A percentile compares a stretch with the other conserved stretches of the same genome.
phyloP scores from a whole-genome alignment of 1,284 basidiomycete species.

The Apiotrichum gamsii region DNA sequence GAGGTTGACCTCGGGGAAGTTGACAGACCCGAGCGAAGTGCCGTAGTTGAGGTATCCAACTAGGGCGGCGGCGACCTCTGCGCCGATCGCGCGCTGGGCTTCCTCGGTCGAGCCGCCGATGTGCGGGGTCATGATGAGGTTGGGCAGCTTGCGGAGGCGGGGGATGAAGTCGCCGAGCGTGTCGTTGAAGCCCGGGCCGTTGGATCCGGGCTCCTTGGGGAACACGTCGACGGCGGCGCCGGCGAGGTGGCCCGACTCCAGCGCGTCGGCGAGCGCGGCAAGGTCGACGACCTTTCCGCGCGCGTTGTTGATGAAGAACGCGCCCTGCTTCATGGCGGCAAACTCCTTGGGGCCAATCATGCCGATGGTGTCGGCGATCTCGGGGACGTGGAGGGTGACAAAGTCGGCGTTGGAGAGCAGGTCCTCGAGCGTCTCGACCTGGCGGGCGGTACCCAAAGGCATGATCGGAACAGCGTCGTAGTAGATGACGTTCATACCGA shows the following conservation, averaged over 20 bases:
- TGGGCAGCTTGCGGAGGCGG: slow-evolving; percentile 65
- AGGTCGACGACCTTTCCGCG: slow-evolving; percentile 94
- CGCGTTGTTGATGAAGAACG: slow-evolving; percentile 97
- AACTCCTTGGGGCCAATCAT: slow-evolving; percentile 80
- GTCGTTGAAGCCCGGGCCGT: slow-evolving; percentile 79
- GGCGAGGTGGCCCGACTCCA: slow-evolving; percentile 79
- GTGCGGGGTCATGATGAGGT: slow-evolving; percentile 94
- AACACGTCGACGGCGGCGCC: slow-evolving; percentile 95
- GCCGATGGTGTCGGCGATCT: slow-evolving; percentile 89
- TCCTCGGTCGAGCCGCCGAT: slow-evolving; percentile 99
- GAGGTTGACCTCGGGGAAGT: slow-evolving; percentile 98
- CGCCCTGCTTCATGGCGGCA: slow-evolving; percentile 85
- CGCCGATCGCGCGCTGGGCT: slow-evolving; percentile 94
- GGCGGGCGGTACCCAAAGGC: slow-evolving; percentile 90
- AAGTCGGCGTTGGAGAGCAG: slow-evolving; percentile 83
- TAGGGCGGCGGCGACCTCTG: slow-evolving; percentile 83
- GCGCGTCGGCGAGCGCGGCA: slow-evolving; percentile 73
- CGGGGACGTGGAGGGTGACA: slow-evolving; percentile 93
- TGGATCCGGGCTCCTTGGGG: slow-evolving; percentile 84
- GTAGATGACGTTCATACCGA: slow-evolving; percentile 95
- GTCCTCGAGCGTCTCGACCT: slow-evolving; percentile 73
- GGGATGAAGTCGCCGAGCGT: slow-evolving; percentile 74
- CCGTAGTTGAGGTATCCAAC: slow-evolving; percentile 90
- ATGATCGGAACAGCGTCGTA: slow-evolving; percentile 95
- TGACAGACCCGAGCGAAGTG: slow-evolving; percentile 84